Base-by-base conservation (phyloP, 1,139 yeast genomes). In the Hemisphaericaspora lyxosophila region DNA sequence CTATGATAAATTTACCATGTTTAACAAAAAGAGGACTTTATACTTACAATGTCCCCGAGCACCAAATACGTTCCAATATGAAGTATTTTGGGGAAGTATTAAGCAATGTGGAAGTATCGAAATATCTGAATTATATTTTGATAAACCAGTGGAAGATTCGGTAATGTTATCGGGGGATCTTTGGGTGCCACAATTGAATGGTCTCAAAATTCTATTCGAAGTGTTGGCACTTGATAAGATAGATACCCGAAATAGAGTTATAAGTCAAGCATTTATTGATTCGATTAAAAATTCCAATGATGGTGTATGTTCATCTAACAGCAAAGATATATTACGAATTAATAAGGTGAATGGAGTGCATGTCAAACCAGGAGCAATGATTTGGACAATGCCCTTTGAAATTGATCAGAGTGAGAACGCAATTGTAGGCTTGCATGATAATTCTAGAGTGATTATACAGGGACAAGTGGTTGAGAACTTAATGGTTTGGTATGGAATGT, bases 161-260 rank as follows among this genome's bases (percentile, higher is more conserved):
- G 41, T 33, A 11, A 46, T 54, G 18, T 24, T 46, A 5, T 48
- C 41, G 4, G 48, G 53, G 20, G 70, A 66, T 49, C 44, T 57
- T 23, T 66, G 74, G 69, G 58, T 68, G 35, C 64, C 72, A 2
- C 46, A 50, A 16, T 46, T 75, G 3, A 51, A 51, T 7, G 59
- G 71, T 1, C 47, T 74, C 7, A 51, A 75, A 27, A 28, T 75
- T 3, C 50, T 54, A 9, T 39, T 74, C 18, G 82, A 77, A 48
- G 53, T 60, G 16, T 46, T 75, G 22, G 44, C 37, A 7, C 46
- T 53, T 1, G 70, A 67, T 0, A 34, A 50, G 1, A 46, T 73
- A 6, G 80, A 74, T 42, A 31, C 58, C 1, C 27, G 37, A 8
- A 62, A 64, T 39, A 34, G 38, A 8, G 36, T 44, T 3, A 51